A percentile compares a stretch with the other conserved stretches of the same genome.
These are phyloP conservation scores for Phytophthora europaea DNA, from an alignment of 352 stramenopile genomes.

Conservation along the genomic window DNA sequence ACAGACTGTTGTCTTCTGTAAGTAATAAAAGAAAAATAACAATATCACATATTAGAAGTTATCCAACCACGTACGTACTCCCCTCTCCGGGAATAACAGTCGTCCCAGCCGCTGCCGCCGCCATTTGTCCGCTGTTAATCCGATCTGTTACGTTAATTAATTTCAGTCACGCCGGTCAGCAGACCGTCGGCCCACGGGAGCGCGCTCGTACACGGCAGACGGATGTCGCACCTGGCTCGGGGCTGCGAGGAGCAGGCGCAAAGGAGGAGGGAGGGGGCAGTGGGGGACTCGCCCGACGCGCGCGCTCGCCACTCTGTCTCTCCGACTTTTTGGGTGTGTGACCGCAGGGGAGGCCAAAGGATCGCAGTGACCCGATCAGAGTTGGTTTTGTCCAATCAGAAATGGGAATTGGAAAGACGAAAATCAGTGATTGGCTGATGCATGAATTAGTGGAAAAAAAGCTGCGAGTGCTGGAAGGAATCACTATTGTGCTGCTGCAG, in stretches of 20 bases:
- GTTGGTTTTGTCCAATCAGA: conserved; percentile 33
- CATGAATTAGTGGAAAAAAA: conserved; percentile 6
- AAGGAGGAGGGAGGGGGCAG: background rate
- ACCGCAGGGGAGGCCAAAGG: conserved; percentile 14
- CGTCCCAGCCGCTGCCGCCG: conserved; percentile 42
- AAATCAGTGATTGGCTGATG: conserved; percentile 7
- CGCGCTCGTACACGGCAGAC: background rate
- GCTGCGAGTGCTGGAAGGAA: background rate
- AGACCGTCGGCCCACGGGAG: background rate
- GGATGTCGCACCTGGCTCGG: conserved; percentile 8
- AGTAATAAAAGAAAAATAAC: background rate
- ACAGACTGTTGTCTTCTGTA: conserved; percentile 81
- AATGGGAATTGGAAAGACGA: background rate
- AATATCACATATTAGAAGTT: conserved; percentile 31
- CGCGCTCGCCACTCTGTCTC: conserved; percentile 10
- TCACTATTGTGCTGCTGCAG: background rate
- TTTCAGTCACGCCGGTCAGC: background rate
- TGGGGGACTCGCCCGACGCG: conserved; percentile 7
- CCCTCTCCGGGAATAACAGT: conserved; percentile 14
- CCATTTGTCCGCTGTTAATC: conserved; percentile 31
- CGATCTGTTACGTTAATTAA: conserved; percentile 28
- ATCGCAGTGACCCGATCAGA: conserved; percentile 11
- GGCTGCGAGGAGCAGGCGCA: background rate
- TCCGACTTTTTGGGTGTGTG: conserved; percentile 37
- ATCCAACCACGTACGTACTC: background rate